Evolutionary conservation across 1,284 basidiomycete species (phyloP), one percentile per base, ranked within the genome.

Genomic region (Trichosporon sp.): DNA sequence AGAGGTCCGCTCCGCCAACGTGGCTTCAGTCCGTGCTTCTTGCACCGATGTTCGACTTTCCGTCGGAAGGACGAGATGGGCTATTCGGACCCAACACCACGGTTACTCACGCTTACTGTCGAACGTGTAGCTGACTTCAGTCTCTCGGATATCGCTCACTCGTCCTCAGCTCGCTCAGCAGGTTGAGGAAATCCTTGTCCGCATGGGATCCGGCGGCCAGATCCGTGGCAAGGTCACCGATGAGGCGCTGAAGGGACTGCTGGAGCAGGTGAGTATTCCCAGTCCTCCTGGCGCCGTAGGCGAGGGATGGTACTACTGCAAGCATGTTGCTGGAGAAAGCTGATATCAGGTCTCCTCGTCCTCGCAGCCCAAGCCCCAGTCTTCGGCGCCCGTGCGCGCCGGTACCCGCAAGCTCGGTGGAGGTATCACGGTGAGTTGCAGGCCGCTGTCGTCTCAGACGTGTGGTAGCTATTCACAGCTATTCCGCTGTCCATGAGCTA

Each of bases 171-270:
- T 95, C 78, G 92, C 94, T 6, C 86, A 87, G 68, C 90, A 95
- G 80, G 94, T 98, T 74, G 92, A 97, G 82, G 87, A 87, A 13
- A 88, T 97, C 68, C 85, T 99, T 56, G 80, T 95, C 42, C 88
- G 92, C 53, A 95, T 98, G 93, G 95, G 92, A 7, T 93, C 95
- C 82, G 87, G 88, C 1, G 95, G 95, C n/a, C 95, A 98, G 82
- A 85, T 98, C 62, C 87, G 91, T 67, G 91, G 91, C 12, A 87
- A 91, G 67, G 91, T 99, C 56, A 90, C 88, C 29, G 96, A 99
- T 80, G 87, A 88, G 62, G 93, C 96, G 79, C 86, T 99, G 69
- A 96, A 98, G 77, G 91, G 90, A 42, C 85, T 99, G 21, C 86
- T 99, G 67, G 93, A 98, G 79, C 95, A 98, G 88, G 95, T 95